Evolutionary conservation across 2,329 filamentous ascomycete species (phyloP).

Genomic region (Trichoderma oligosporum): DNA sequence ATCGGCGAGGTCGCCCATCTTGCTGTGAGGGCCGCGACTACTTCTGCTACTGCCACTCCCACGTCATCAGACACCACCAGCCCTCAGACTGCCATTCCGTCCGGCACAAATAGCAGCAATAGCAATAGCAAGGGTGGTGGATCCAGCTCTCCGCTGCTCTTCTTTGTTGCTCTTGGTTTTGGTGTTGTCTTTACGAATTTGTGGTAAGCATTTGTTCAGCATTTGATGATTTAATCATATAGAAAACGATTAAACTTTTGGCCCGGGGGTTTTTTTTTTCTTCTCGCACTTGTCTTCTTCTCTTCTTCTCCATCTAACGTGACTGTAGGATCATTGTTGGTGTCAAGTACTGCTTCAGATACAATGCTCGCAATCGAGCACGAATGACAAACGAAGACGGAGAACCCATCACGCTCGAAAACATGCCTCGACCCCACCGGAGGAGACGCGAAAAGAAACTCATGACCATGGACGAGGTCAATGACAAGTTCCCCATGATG

Average conservation of each 20-base stretch:
- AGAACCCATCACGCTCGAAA: conserved; percentile 82
- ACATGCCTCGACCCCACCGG: conserved; percentile 80
- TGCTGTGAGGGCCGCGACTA: conserved; percentile 34
- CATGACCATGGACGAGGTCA: conserved; percentile 99
- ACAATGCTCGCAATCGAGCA: conserved; percentile 88
- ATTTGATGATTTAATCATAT: background rate
- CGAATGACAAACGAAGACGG: conserved; percentile 74
- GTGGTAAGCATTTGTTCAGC: conserved; percentile 61
- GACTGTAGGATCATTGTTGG: conserved; percentile 89
- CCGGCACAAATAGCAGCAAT: conserved; percentile 22
- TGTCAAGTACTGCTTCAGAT: conserved; percentile 98
- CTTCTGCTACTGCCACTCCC: conserved; percentile 17
- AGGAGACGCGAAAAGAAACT: conserved; percentile 93
- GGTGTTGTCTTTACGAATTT: conserved; percentile 98
- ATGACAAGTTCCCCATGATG: conserved; percentile 89
- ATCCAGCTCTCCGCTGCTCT: conserved; percentile 50
- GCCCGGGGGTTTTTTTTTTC: background rate
- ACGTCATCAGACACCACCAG: conserved; percentile 19
- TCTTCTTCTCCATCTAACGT: background rate
- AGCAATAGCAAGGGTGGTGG: conserved; percentile 23
- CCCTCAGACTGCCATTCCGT: conserved; percentile 19
- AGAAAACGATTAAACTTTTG: too few species aligned
- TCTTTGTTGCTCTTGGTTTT: conserved; percentile 94
- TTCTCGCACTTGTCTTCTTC: background rate
- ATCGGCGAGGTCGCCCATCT: conserved; percentile 37